Conservation (phyloP, 352 stramenopile genomes). For the Globisporangium canariense region DNA sequence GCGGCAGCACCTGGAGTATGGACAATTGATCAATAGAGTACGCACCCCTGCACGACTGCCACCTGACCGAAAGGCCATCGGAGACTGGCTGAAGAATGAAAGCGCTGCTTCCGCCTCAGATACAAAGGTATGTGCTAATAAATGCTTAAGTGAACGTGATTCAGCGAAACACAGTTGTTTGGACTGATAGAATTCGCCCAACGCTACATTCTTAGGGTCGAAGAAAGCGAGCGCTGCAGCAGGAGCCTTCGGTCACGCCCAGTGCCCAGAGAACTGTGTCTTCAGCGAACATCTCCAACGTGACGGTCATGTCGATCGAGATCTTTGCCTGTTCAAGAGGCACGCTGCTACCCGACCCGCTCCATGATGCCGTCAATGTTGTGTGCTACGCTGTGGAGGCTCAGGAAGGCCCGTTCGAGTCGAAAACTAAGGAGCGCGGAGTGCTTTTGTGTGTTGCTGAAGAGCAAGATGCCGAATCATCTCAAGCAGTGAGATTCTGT, state of each 20-base stretch:
- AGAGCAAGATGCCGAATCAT: conserved; percentile 17
- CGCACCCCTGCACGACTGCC: conserved; percentile 38
- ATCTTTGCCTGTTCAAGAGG: conserved; percentile 55
- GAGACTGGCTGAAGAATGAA: conserved; percentile 31
- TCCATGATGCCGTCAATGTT: conserved; percentile 51
- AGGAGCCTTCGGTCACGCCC: neutral
- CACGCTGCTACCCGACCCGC: conserved; percentile 66
- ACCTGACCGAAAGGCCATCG: conserved; percentile 27
- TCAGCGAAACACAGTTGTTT: neutral
- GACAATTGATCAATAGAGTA: conserved; percentile 24
- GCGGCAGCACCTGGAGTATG: neutral
- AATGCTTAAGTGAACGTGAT: neutral
- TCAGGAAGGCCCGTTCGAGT: conserved; percentile 55
- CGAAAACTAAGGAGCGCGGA: conserved; percentile 49
- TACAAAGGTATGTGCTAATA: conserved; percentile 22
- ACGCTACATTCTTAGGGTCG: neutral
- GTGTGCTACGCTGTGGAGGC: conserved; percentile 73
- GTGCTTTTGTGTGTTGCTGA: conserved; percentile 37
- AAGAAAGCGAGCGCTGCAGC: conserved; percentile 4
- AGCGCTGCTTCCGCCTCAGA: neutral
- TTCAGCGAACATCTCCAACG: conserved; percentile 45
- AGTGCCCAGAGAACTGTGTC: conserved; percentile 15
- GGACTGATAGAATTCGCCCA: neutral
- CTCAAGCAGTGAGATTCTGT: conserved; percentile 25
- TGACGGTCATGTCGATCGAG: conserved; percentile 82